Percentiles rank a stretch among this genome's conserved stretches.
Evolutionary conservation across 139 green algal genomes (phyloP).

Genomic region (Ettlia oleoabundans): DNA sequence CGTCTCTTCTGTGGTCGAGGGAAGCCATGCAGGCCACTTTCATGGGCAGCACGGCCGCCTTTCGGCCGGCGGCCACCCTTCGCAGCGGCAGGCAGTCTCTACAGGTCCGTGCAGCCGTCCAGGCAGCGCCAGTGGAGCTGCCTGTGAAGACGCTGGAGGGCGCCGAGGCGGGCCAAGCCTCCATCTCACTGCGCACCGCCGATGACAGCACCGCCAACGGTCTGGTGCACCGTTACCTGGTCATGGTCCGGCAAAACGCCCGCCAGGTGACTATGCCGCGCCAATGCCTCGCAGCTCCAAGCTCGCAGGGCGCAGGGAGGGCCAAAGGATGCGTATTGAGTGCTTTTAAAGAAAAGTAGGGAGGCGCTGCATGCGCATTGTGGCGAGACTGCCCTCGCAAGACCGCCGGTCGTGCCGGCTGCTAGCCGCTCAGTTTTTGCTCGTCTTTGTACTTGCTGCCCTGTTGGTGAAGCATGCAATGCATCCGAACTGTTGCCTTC

Average conservation of each 20-base stretch:
- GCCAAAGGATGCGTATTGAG: neutral
- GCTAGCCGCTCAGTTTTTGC: neutral
- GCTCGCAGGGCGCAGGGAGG: neutral
- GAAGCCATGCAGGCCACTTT: neutral
- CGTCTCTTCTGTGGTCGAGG: neutral
- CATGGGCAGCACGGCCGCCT: neutral
- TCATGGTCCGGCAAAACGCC: slow-evolving; percentile 83
- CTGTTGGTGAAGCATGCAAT: no score
- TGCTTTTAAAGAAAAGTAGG: neutral
- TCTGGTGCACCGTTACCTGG: slow-evolving; percentile 93
- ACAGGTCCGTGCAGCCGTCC: slow-evolving; percentile 46
- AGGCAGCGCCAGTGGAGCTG: slow-evolving; percentile 60
- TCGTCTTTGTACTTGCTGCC: neutral
- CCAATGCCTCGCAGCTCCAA: neutral
- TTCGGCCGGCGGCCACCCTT: neutral
- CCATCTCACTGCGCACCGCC: slow-evolving; percentile 81
- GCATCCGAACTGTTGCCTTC: no score
- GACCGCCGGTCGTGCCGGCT: no score
- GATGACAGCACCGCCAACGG: slow-evolving; percentile 76
- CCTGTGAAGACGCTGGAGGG: slow-evolving; percentile 76
- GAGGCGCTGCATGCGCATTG: neutral
- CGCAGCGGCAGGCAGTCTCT: neutral
- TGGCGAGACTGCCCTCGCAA: neutral
- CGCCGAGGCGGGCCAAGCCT: slow-evolving; percentile 55
- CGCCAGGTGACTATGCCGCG: slow-evolving; percentile 80